Percentiles rank a stretch among this genome's conserved stretches.
These are phyloP conservation scores for Fraxinus excelsior DNA, from an alignment of 257 asterid species.

Conservation along the genomic window DNA sequence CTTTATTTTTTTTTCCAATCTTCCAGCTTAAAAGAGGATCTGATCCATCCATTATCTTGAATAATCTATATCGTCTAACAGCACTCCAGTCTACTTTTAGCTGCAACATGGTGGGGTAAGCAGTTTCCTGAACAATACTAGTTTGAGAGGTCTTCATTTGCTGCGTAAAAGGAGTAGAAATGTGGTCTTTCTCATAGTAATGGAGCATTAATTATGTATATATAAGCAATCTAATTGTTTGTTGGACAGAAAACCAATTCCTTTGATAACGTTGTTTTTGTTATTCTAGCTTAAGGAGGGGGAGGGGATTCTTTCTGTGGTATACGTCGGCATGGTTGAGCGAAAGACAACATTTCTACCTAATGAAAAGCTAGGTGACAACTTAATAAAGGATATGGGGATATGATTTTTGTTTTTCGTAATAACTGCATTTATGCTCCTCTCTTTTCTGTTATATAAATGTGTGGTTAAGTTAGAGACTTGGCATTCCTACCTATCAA, in stretches of 20 bases:
- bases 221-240: neutral
- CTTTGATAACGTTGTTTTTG: neutral
- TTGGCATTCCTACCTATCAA: neutral
- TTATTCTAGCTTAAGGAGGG: neutral
- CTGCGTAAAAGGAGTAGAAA: neutral
- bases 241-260: neutral
- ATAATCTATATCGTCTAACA: conserved; percentile 85
- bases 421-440: neutral
- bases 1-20: conserved; percentile 18
- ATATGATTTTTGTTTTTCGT: neutral
- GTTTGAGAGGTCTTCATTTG: neutral
- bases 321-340: conserved; percentile 4
- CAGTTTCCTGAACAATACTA: conserved; percentile 23
- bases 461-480: neutral
- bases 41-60: conserved; percentile 81
- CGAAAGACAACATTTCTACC: neutral
- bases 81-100: conserved; percentile 85
- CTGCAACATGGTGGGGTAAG: conserved; percentile 99
- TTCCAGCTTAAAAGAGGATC: conserved; percentile 92
- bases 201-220: neutral
- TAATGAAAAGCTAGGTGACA: conserved; percentile 5
- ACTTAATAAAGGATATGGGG: conserved; percentile 12
- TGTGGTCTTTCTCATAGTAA: conserved; percentile 3
- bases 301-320: neutral
- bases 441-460: neutral